Evolutionary conservation across 2,329 filamentous ascomycete species (phyloP), one percentile per base, ranked within the genome.

Genomic region (Arthroderma sp.): DNA sequence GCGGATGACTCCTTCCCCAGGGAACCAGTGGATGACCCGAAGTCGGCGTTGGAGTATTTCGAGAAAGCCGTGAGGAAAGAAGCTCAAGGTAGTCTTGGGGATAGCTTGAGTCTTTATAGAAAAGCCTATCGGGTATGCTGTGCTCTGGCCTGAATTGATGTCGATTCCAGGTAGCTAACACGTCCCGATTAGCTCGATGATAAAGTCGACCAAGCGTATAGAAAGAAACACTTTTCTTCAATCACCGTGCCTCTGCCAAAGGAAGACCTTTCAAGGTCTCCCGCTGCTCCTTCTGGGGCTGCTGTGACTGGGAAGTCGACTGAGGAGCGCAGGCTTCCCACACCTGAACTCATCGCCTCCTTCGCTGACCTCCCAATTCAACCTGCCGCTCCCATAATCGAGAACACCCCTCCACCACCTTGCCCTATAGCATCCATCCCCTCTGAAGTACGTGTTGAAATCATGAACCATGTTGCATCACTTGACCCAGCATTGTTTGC

Each of bases 61-160:
- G 91, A 96, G 61, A 78, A 77, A 59, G 91, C 89, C 3, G 88
- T 94, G 45, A 83, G 93, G 64, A 87, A 81, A 62, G 91, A 98
- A 65, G 76, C 74, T 0, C 77, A 83, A 55, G 91, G 91, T 0
- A 91, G 78, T 50, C 71, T 96, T 42, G 87, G 88, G 4, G 89
- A 96, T 50, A 96, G 89, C 59, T 62, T 98, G 45, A 78, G 76
- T 52, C 74, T 93, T 42, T 98, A 98, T 62, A 78, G 91, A 39
- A 87, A 83, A 61, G 91, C 91, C 1, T 96, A 94, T 61, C 79
- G 82, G 60, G 85, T 89, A 65, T 47, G 72, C 57, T n/a, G 22
- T 11, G 15, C 15, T 3, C 15, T 22, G 15, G 15, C 15, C 15
- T 22, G 15, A 22, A 22, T 22, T 22, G 15, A 22, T 22, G 15